Evolutionary conservation across 352 stramenopile species (phyloP).

Genomic region (Globisporangium canariense): DNA sequence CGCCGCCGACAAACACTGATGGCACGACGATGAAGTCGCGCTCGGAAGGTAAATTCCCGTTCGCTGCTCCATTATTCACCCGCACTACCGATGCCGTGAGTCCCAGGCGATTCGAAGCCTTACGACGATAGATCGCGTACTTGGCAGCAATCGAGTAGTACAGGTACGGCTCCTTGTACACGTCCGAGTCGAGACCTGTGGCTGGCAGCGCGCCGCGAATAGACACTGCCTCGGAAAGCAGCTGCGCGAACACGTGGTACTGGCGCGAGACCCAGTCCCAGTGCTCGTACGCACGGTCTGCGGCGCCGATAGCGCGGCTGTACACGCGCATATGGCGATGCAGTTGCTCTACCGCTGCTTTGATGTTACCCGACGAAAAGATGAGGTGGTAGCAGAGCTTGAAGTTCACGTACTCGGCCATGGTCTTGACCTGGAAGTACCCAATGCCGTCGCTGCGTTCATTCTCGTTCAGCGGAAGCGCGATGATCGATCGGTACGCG

Average conservation of each 20-base stretch:
- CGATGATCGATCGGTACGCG: conserved; percentile 63
- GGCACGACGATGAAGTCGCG: conserved; percentile 71
- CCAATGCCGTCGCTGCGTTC: conserved; percentile 32
- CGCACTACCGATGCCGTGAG: conserved; percentile 22
- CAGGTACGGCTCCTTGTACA: conserved; percentile 87
- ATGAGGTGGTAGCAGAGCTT: conserved; percentile 88
- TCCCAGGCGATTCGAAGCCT: conserved; percentile 56
- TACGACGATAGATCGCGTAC: conserved; percentile 74
- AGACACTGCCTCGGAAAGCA: conserved; percentile 66
- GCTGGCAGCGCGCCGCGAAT: conserved; percentile 55
- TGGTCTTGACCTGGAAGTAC: conserved; percentile 71
- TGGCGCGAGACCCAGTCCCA: conserved; percentile 84
- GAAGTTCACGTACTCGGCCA: conserved; percentile 86
- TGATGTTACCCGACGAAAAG: conserved; percentile 82
- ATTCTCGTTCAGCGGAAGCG: conserved; percentile 53
- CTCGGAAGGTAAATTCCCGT: conserved; percentile 27
- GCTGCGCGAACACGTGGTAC: conserved; percentile 86
- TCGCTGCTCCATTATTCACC: neutral
- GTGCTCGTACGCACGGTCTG: conserved; percentile 70
- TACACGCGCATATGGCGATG: conserved; percentile 80
- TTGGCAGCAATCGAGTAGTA: conserved; percentile 85
- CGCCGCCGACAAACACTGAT: conserved; percentile 65
- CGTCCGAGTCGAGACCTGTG: conserved; percentile 64
- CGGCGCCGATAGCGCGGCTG: conserved; percentile 40
- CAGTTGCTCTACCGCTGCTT: conserved; percentile 81